Conservation (phyloP, 1,139 yeast species). For the Candida glucosophila region DNA sequence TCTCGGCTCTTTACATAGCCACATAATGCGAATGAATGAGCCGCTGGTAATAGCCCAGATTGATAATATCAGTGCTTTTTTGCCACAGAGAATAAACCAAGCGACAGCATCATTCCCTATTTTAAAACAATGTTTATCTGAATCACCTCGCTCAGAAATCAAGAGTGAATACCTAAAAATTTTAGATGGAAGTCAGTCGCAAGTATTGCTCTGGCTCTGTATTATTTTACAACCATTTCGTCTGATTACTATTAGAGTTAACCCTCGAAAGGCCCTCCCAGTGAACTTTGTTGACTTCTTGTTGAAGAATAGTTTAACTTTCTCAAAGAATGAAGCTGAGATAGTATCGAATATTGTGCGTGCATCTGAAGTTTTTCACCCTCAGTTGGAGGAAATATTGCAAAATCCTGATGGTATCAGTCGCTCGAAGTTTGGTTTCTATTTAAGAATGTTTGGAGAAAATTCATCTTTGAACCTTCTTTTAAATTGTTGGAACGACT, state of each 20-base stretch:
- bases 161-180: slow-evolving; percentile 7
- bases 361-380: slow-evolving; percentile 8
- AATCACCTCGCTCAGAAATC: too few relatives aligned
- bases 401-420: slow-evolving; percentile 14
- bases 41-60: too few relatives aligned
- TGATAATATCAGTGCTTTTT: too few relatives aligned
- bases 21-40: too few relatives aligned
- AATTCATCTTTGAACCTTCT: slow-evolving; percentile 39
- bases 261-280: slow-evolving; percentile 30
- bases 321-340: slow-evolving; percentile 51
- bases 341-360: slow-evolving; percentile 33
- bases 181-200: slow-evolving; percentile 12
- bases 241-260: slow-evolving; percentile 24
- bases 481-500: slow-evolving; percentile 23
- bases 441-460: slow-evolving; percentile 46
- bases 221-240: slow-evolving; percentile 44
- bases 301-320: slow-evolving; percentile 62
- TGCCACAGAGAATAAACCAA: slow-evolving; percentile 13
- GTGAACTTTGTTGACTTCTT: slow-evolving; percentile 28
- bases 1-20: slow-evolving; percentile 25
- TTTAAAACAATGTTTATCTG: slow-evolving; percentile 9
- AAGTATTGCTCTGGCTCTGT: slow-evolving; percentile 39
- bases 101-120: slow-evolving; percentile 15
- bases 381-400: slow-evolving; percentile 11
- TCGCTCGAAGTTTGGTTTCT: slow-evolving; percentile 56